Base-by-base conservation (phyloP, 495 filamentous ascomycete genomes). In the Hyaloscypha finlandica region DNA sequence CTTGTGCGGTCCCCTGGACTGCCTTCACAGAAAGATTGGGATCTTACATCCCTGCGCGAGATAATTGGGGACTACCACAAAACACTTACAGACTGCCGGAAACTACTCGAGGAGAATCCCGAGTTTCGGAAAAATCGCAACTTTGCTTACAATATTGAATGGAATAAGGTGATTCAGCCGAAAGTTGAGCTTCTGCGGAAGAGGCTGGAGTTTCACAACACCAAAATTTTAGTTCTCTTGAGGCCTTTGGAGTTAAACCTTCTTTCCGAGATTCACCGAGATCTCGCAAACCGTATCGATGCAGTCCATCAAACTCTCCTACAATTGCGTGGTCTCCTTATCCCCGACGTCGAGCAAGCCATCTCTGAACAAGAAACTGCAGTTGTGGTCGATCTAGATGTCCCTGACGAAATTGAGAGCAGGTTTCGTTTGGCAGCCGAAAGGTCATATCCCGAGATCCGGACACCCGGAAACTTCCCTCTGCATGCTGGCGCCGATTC, bases 181-280 rank as follows among this genome's bases (percentile, higher is more conserved):
- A 57, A 70, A 6, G 70, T 72, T 37, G 61, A 65, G 8, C 61
- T 33, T 2, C 55, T 75, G 60, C 42, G 56, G 11, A 32, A 61
- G 45, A 58, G 73, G 39, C 42, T 75, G 14, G 20, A 61, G 11
- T 59, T 61, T 29, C 69, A 74, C 53, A 75, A 72, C 37, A 52
- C 56, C 37, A 74, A 75, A 67, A 74, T 75, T 31, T 22, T 52
- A 20, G 42, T 72, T 57, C 59, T 75, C 4, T 33, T 75, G 1
- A 69, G 71, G 56, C 71, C 73, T 16, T 57, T 75, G 3, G 69
- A 75, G 52, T 22, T 75, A 14, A 58, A 63, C n/a, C 48, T 72
- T 45, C 64, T 74, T 22, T 52, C 61, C 0, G 53, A 62, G 3
- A 65, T 74, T 42, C 71, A 72, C 54, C 61, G 61, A 14, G 71